Conservation (phyloP, 78 protist species). For the Dictyostelium intermedium region DNA sequence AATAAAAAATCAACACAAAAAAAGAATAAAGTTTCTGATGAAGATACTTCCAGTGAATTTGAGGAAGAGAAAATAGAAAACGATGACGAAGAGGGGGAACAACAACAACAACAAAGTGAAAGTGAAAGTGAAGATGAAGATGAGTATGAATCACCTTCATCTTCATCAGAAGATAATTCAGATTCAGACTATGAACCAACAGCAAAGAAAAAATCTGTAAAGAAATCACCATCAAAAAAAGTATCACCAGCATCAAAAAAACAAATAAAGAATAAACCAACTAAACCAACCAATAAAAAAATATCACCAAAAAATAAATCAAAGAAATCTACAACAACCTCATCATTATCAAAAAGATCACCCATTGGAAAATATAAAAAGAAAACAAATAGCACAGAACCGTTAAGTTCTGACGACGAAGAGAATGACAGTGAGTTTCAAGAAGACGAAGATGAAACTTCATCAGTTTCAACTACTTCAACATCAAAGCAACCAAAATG, state of each 20-base stretch:
- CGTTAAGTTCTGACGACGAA: neutral
- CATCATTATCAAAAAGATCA: neutral
- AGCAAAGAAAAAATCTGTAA: neutral
- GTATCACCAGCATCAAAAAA: neutral
- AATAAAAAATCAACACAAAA: neutral
- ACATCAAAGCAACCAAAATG: neutral
- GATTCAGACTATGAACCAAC: constrained; percentile 7
- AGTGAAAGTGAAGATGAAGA: neutral
- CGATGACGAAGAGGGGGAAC: neutral
- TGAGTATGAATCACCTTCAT: neutral
- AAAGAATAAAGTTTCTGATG: neutral
- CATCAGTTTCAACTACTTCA: neutral
- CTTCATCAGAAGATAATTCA: neutral
- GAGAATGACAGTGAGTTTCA: neutral
- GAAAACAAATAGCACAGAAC: neutral
- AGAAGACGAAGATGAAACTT: neutral
- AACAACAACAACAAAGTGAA: neutral
- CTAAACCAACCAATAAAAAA: neutral
- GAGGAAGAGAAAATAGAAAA: constrained; percentile 1
- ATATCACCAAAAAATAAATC: neutral
- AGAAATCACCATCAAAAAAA: neutral
- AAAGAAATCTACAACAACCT: neutral
- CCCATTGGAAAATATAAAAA: neutral
- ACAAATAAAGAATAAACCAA: neutral
- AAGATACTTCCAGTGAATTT: neutral